Base-by-base conservation (phyloP, 495 filamentous ascomycete genomes). In the Penicillium simplicissimum region DNA sequence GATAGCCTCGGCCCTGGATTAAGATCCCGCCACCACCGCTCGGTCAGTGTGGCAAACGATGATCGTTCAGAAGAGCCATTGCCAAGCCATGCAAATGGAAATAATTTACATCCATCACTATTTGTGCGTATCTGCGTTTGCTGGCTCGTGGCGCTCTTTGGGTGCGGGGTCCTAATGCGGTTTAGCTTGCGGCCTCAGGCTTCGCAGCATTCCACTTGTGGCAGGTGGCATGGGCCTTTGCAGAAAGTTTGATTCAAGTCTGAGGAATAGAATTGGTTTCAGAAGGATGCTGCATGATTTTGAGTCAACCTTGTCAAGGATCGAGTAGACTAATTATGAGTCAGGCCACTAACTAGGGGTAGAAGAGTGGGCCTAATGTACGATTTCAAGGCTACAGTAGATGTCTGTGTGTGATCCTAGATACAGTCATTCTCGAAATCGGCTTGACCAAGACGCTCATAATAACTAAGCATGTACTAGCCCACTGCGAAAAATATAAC, bases 141-240 rank as follows among this genome's bases (percentile, higher is more conserved):
- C 15, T 36, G 51, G 15, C 1, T 36, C 36, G 49, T 52, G 17
- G 54, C n/a, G 14, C 49, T 19, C 52, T 17, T 35, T 28, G 28
- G n/a, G 45, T 64, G 72, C 74, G 74, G 74, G 74, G 60, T 69
- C 74, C 70, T 10, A 63, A 76, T 67, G 35, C 21, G 74, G 74
- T 68, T 65, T 69, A 65, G 67, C 47, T 31, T 47, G 25, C 11
- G 45, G 45, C 45, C 45, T 49, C 45, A 49, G 45, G 45, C 23
- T 5, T 4, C 42, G 17, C 10, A 2, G 17, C 42, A 45, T 45
- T 45, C 42, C 42, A 4, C 17, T 17, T 3, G 8, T 10, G n/a
- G 42, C 1, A 11, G 42, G 10, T 45, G 42, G 8, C 42, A 31
- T 25, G 28, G 42, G 17, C 42, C 19, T 9, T 8, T 8, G 38